Evolutionary conservation across 2,329 filamentous ascomycete genomes (phyloP), one percentile per base, ranked within the genome.

Genomic region (Beauveria rudraprayagi): DNA sequence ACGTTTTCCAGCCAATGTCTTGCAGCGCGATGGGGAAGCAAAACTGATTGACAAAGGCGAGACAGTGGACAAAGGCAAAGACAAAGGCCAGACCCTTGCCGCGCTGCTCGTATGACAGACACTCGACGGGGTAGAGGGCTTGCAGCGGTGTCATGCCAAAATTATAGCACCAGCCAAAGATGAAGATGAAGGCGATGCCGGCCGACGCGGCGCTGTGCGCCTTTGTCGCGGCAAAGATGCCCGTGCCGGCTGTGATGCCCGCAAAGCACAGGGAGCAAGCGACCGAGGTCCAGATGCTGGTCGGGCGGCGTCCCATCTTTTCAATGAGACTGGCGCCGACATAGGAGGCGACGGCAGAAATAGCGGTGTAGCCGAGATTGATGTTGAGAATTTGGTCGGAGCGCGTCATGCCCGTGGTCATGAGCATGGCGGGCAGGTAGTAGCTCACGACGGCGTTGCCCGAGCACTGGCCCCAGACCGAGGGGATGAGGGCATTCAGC

Each of bases 271-370:
- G 63, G 56, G 77, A 77, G 41, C 78, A 77, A 10, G 74, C 75
- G 2, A 77, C 70, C 62, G 79, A 76, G 37, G 77, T 78, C 54
- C 77, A 71, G 28, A 83, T 63, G 51, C 83, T 73, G 62, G 82
- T 74, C 17, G 76, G 77, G 1, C 82, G 79, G 28, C 82, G 80
- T 16, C 82, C 80, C 11, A 82, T 66, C 22, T 67, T 70, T 26
- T 83, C 81, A 11, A 81, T 76, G 1, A 83, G 66, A 3, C 70
- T 68, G 17, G 81, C 79, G 24, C 82, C 82, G 4, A 77, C 40
- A 16, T 78, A 69, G 10, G 79, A 79, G 60, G 77, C 80, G 30
- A 76, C 67, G 61, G 82, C 77, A 64, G 80, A 77, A 63, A 80
- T 72, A 14, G 76, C 75, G 66, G 81, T 79, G 66, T 80, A 81